Conservation (phyloP, 2,329 filamentous ascomycete species). For the Calonectria leucothoes region DNA sequence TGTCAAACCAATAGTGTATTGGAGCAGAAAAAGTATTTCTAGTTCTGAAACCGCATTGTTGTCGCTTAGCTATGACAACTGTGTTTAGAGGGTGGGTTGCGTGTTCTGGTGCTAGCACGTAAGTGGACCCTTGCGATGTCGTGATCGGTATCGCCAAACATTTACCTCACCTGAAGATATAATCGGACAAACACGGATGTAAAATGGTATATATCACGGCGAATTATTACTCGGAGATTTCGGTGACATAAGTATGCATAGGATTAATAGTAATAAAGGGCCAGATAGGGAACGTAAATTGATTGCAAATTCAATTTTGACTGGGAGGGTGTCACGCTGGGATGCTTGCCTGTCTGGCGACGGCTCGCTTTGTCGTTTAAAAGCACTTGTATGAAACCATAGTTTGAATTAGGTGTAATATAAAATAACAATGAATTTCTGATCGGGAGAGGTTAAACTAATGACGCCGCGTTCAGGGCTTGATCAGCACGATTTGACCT, state of each 20-base stretch:
- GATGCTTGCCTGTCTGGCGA: not conserved
- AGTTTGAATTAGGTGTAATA: too few relatives aligned
- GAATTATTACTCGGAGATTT: not conserved
- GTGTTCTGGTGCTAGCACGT: not conserved
- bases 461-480: not conserved
- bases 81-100: not conserved
- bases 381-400: too few relatives aligned
- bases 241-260: not conserved
- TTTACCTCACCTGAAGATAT: not conserved
- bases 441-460: too few relatives aligned
- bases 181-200: not conserved
- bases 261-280: not conserved
- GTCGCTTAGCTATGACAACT: not conserved
- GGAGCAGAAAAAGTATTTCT: not conserved
- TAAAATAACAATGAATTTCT: not conserved
- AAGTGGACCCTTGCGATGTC: not conserved
- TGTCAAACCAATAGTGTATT: not conserved
- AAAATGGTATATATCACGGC: not conserved
- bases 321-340: not conserved
- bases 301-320: not conserved
- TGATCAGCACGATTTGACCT: not conserved
- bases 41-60: not conserved
- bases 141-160: not conserved
- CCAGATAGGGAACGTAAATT: not conserved
- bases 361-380: not conserved